phyloP scores from a whole-genome alignment of 1,284 basidiomycete genomes.

The Boletus smithii region DNA sequence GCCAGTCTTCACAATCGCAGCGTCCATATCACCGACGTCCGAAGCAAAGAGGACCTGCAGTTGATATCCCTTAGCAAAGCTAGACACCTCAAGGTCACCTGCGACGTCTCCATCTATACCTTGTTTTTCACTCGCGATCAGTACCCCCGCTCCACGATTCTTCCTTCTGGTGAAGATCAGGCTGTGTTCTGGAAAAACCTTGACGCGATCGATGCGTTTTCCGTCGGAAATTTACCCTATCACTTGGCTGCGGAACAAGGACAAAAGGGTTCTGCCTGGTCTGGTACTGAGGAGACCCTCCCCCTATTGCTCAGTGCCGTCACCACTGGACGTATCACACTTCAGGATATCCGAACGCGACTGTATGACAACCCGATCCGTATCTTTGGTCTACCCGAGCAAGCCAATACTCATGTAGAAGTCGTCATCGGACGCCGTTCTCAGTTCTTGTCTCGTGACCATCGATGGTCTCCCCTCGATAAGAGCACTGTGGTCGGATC shows the following conservation, averaged over 20 bases:
- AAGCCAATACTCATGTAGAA: conserved; percentile 86
- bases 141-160: conserved; percentile 61
- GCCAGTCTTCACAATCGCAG: conserved; percentile 89
- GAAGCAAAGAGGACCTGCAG: conserved; percentile 82
- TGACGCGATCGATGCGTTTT: conserved; percentile 87
- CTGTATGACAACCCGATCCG: conserved; percentile 89
- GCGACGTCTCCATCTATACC: conserved; percentile 92
- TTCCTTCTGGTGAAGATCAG: conserved; percentile 83
- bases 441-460: conserved; percentile 49
- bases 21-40: conserved; percentile 94
- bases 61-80: conserved; percentile 94
- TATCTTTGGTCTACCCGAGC: conserved; percentile 90
- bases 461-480: conserved; percentile 85
- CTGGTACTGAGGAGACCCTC: conserved; percentile 87
- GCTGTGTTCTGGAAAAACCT: conserved; percentile 86
- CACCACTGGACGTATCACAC: conserved; percentile 71
- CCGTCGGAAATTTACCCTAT: conserved; percentile 84
- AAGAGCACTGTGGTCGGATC: conserved; percentile 66
- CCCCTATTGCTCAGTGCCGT: conserved; percentile 89
- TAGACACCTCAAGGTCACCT: conserved; percentile 92
- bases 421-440: conserved; percentile 83
- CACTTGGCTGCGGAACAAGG: conserved; percentile 69
- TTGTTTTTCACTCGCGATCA: conserved; percentile 86
- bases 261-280: conserved; percentile 63
- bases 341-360: conserved; percentile 79